These are phyloP conservation scores for Penstemon barbatus DNA, from an alignment of 257 asterid genomes.

Conservation along the genomic window DNA sequence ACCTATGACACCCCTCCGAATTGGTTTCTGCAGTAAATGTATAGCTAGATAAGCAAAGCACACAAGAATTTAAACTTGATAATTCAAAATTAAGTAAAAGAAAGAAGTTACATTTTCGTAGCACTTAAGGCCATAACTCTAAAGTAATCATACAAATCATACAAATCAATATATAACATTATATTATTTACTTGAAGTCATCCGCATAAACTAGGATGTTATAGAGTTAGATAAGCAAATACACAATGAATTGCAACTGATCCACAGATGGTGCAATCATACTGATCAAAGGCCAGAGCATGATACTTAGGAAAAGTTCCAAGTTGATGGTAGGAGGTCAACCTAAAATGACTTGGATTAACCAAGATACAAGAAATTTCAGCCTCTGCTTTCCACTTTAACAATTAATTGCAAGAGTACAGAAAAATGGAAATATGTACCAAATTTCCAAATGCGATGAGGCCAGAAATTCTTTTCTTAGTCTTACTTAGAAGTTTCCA, in stretches of 20 bases:
- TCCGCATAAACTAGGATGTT: not conserved
- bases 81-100: not conserved
- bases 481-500: too few species aligned
- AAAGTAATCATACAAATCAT: not conserved
- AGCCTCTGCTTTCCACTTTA: too few species aligned
- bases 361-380: too few species aligned
- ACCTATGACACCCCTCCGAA: conserved; percentile 85
- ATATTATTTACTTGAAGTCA: not conserved
- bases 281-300: too few species aligned
- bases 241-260: not conserved
- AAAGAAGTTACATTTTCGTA: not conserved
- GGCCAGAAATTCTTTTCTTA: too few species aligned
- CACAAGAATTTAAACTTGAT: not conserved
- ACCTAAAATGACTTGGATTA: too few species aligned
- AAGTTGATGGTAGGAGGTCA: too few species aligned
- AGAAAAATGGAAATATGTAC: too few species aligned
- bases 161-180: not conserved
- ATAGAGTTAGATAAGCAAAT: not conserved
- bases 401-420: too few species aligned
- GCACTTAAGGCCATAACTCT: not conserved
- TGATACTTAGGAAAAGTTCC: too few species aligned
- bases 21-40: conserved; percentile 72
- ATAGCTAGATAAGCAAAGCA: conserved; percentile 9
- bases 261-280: not conserved
- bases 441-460: too few species aligned